Evolutionary conservation across 331 rosid genomes (phyloP), one percentile per base, ranked within the genome.

Genomic region (Rhamnella rubrinervis): DNA sequence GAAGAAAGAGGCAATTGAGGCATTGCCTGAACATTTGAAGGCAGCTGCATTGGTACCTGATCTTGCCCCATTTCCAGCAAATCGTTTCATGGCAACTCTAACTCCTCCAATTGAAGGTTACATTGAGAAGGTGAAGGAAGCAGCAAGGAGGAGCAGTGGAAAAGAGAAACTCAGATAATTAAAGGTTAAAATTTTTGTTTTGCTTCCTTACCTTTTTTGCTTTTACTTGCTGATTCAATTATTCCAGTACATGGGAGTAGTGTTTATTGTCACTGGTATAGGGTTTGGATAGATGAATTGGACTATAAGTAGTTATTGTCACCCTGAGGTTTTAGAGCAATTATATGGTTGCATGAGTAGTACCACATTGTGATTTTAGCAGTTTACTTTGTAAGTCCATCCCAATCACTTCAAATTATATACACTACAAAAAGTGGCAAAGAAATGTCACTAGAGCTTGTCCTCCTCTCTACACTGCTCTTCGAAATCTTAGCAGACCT

Each of bases 81-180:
- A 91, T 50, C 81, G 92, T 4, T 85, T 91, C 81, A 85, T 87
- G 92, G 96, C 97, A 5, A 93, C 96, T 9, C 78, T 93, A 37
- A 93, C 98, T 60, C 96, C 98, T 50, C 97, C 97, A 0, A 87
- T 84, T 59, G 85, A 88, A 57, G 97, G 97, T 21, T 93, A 88
- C 47, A 84, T 91, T 74, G 97, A 93, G 6, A 86, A 83, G 55
- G 77, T 93, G 70, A 91, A 80, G 70, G 98, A 93, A 52, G 98
- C 97, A 0, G 97, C 97, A 0, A 80, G 66, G 77, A 89, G 26
- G 78, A 84, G 86, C 74, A 83, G 91, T 70, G 92, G 83, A 53
- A 82, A 15, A 71, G 91, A 85, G 80, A 93, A 91, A 84, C 89
- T 93, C 70, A 78, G 98, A 80, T 90, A 67, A 78, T 72, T 68